A percentile compares a stretch with the other conserved stretches of the same genome.
These are phyloP conservation scores for Neonectria faginata DNA, from an alignment of 2,329 filamentous ascomycete genomes.

Conservation along the genomic window DNA sequence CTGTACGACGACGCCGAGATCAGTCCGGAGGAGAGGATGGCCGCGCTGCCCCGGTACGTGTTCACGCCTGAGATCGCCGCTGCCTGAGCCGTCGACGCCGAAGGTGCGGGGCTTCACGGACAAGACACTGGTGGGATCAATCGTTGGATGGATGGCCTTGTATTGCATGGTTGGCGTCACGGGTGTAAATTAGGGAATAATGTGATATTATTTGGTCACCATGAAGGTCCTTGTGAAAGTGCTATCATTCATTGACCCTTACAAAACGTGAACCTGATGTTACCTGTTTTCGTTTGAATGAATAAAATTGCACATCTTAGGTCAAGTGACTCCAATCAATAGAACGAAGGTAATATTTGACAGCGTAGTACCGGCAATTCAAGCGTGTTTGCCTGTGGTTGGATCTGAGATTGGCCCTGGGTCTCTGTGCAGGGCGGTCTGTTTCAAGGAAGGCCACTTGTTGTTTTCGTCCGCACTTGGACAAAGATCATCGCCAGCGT, in stretches of 20 bases:
- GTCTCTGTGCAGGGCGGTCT: neutral
- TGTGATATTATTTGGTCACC: constrained; percentile 37
- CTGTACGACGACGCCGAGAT: constrained; percentile 83
- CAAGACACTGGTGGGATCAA: constrained; percentile 5
- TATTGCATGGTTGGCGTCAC: constrained; percentile 45
- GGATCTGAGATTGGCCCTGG: neutral
- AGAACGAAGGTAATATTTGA: neutral
- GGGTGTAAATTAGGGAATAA: constrained; percentile 44
- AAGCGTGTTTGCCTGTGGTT: neutral
- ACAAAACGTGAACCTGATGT: neutral
- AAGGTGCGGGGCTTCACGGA: constrained; percentile 4
- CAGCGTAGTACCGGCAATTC: neutral
- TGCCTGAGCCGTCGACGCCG: constrained; percentile 1
- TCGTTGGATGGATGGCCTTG: constrained; percentile 31
- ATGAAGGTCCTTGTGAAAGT: neutral
- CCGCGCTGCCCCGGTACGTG: constrained; percentile 79
- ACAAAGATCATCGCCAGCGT: neutral
- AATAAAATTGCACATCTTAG: neutral
- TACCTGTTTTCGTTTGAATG: neutral
- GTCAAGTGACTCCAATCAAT: neutral
- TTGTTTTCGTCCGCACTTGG: neutral
- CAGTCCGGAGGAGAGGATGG: constrained; percentile 93
- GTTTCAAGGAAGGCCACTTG: neutral
- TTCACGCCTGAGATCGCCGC: constrained; percentile 54
- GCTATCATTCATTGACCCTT: neutral